Evolutionary conservation across 2,329 filamentous ascomycete genomes (phyloP), one percentile per base, ranked within the genome.

Genomic region (Esteya vermicola): DNA sequence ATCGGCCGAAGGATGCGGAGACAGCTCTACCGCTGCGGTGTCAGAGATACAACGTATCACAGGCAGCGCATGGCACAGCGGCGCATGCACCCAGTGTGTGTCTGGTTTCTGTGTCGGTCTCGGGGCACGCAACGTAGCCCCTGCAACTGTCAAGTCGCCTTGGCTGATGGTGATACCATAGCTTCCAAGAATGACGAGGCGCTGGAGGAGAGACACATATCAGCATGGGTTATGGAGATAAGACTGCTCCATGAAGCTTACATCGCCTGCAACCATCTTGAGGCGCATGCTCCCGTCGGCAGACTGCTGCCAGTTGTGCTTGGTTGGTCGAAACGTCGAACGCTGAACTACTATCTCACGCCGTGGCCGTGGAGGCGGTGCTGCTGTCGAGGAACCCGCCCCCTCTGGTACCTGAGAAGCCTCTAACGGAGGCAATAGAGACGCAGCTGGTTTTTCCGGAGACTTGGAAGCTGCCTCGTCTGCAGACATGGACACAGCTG

Each of bases 61-160:
- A 1, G 80, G 81, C 2, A 89, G 57, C 1, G 82, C 75, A 51
- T 85, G 75, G 28, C 78, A 83, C 32, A 71, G 68, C 2, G 81
- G 73, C 14, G 81, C 78, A 54, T 73, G 75, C 14, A 84, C 64
- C 63, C 71, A 76, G 61, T 6, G 61, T 52, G 1, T 50, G 54
- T 21, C 65, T 58, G 0, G 65, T n/a, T n/a, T n/a, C n/a, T n/a
- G n/a, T n/a, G n/a, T n/a, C n/a, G n/a, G n/a, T n/a, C n/a, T n/a
- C 9, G 41, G 38, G 2, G 43, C 54, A 10, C 62, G 60, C 4
- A 89, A 54, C 7, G 66, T 70, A 7, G 81, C 75, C 14, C 83
- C 81, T 13, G 75, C 69, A 21, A 89, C 55, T 1, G 72, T 76
- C 20, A 81, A 61, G 33, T 75, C 65, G 3, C 84, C 84, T 39